Conservation (phyloP, 345 rosid genomes). For the Brassica cretica region DNA sequence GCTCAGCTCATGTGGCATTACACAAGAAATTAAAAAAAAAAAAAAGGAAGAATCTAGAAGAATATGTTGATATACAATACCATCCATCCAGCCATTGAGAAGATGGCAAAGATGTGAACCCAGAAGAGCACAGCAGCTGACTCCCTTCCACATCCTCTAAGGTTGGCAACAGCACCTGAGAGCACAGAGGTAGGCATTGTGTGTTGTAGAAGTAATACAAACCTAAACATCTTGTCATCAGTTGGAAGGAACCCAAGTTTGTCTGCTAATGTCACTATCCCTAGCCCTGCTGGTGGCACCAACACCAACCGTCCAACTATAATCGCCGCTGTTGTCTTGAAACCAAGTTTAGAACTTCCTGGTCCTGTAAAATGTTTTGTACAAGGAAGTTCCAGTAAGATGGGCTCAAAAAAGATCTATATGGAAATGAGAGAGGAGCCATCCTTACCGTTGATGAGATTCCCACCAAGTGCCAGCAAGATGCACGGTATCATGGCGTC, state of each 20-base stretch:
- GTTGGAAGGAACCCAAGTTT: constrained; percentile 90
- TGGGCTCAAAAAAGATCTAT: background rate
- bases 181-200: constrained; percentile 98
- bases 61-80: constrained; percentile 78
- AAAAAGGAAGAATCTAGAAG: constrained; percentile 42
- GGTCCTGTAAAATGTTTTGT: constrained; percentile 62
- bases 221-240: constrained; percentile 89
- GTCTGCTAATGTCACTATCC: constrained; percentile 90
- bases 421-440: constrained; percentile 1
- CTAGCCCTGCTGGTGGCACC: constrained; percentile 91
- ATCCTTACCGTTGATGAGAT: constrained; percentile 83
- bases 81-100: constrained; percentile 97
- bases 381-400: background rate
- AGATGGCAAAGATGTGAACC: constrained; percentile 79
- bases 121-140: constrained; percentile 96
- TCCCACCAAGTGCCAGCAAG: constrained; percentile 81
- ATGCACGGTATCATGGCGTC: constrained; percentile 98
- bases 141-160: constrained; percentile 97
- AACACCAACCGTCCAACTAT: constrained; percentile 69
- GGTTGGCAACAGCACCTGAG: constrained; percentile 93
- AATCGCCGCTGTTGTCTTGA: constrained; percentile 84
- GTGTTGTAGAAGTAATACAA: constrained; percentile 85
- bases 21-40: background rate
- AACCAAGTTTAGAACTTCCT: constrained; percentile 93
- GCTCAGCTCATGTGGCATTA: background rate